phyloP scores from a whole-genome alignment of 2,329 filamentous ascomycete genomes.

The Calycina herbarum region DNA sequence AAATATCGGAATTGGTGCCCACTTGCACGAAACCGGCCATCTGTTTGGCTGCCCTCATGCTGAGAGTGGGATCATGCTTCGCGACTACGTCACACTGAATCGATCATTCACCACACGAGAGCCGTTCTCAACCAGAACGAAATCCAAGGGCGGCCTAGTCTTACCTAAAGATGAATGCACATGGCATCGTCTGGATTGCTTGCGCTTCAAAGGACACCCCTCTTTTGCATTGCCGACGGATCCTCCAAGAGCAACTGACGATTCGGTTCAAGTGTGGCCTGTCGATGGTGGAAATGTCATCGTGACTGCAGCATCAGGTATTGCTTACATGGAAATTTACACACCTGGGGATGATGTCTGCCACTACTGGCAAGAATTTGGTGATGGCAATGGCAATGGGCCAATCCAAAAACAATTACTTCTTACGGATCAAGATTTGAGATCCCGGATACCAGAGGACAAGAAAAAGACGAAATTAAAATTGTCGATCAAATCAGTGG shows the following conservation, averaged over 20 bases:
- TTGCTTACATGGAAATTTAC: slow-evolving; percentile 84
- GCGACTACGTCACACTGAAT: slow-evolving; percentile 83
- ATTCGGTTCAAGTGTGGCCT: slow-evolving; percentile 82
- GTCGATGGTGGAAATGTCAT: slow-evolving; percentile 76
- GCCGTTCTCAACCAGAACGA: slow-evolving; percentile 83
- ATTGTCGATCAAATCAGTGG: slow-evolving; percentile 73
- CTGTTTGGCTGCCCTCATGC: slow-evolving; percentile 88
- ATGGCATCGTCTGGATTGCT: slow-evolving; percentile 86
- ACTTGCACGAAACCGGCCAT: slow-evolving; percentile 88
- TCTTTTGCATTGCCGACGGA: slow-evolving; percentile 86
- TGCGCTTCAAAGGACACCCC: slow-evolving; percentile 88
- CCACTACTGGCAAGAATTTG: slow-evolving; percentile 78
- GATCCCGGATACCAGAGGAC: slow-evolving; percentile 67
- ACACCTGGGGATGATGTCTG: slow-evolving; percentile 79
- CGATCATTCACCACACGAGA: slow-evolving; percentile 80
- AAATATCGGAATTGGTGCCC: slow-evolving; percentile 89
- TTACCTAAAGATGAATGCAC: slow-evolving; percentile 78
- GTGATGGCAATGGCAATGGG: slow-evolving; percentile 58
- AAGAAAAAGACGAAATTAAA: slow-evolving; percentile 71
- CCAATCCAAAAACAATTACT: slow-evolving; percentile 69
- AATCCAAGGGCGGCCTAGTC: slow-evolving; percentile 76
- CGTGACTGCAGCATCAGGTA: slow-evolving; percentile 75
- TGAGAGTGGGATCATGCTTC: slow-evolving; percentile 86
- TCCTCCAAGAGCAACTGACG: slow-evolving; percentile 60
- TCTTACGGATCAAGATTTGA: slow-evolving; percentile 73